Evolutionary conservation across 257 asterid genomes (phyloP), one percentile per base, ranked within the genome.

Genomic region (Jacaranda mimosifolia): DNA sequence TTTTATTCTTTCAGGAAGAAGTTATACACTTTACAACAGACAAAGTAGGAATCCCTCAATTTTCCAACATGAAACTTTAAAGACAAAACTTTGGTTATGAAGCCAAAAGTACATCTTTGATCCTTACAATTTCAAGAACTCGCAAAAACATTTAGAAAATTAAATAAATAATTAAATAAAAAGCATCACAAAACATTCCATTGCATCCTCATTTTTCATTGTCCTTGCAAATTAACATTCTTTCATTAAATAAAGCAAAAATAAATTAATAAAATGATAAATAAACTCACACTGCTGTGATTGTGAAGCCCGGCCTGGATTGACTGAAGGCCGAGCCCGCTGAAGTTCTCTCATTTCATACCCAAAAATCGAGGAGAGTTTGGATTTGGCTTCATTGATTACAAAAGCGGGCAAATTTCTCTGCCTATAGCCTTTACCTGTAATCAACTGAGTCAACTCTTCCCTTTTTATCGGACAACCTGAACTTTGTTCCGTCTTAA

Each of bases 381-480:
- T 93, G 1, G 77, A 67, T 79, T 83, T 91, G 3, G 98, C 98
- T 82, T 88, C 99, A 62, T 88, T 86, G 77, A 95, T 95, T 17
- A 95, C 80, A 68, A 69, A 91, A 72, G 94, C 82, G 59, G 97
- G 96, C 68, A 95, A 84, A 86, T 80, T 81, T 80, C 96, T 80
- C 84, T 89, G 94, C 83, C 68, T 87, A 49, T 93, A 95, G 32
- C 86, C 91, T 75, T 86, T 93, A 38, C 86, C 86, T 10, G 97
- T 83, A 43, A 95, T 78, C 89, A 95, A 66, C 73, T 83, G 94
- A 39, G 97, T 91, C 83, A 95, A 75, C 10, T 95, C 99, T 45
- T 93, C 99, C 83, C 98, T 78, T 65, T 65, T 85, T 5, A 95
- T 86, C 3, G 99, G 98, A 66, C 99, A 95, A 1, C 98, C 97